Evolutionary conservation across 2,329 filamentous ascomycete genomes (phyloP).

Genomic region (Claviceps spartinae): DNA sequence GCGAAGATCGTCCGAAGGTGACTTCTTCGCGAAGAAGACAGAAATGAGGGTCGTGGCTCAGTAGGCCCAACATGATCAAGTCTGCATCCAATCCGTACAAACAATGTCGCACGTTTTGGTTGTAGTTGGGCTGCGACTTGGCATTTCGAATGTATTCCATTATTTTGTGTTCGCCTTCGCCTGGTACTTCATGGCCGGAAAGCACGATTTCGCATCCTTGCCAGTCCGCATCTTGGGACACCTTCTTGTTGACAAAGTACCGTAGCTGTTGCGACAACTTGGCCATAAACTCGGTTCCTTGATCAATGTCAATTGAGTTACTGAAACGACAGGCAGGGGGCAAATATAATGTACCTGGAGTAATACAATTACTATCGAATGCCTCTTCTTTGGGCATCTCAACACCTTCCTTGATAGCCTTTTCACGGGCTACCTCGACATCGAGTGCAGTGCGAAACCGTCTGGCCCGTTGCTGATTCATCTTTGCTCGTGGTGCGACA

Average conservation of each 20-base stretch:
- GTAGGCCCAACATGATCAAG: constrained; percentile 92
- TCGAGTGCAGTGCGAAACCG: constrained; percentile 92
- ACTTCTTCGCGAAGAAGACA: constrained; percentile 94
- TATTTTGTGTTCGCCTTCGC: constrained; percentile 98
- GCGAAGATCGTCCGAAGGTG: constrained; percentile 80
- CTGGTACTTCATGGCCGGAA: constrained; percentile 93
- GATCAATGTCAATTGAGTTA: constrained; percentile 7
- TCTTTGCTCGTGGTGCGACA: constrained; percentile 93
- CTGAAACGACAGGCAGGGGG: no score
- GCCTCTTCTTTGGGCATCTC: constrained; percentile 91
- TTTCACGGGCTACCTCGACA: constrained; percentile 77
- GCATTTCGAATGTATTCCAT: constrained; percentile 99
- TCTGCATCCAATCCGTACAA: constrained; percentile 95
- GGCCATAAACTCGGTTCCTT: constrained; percentile 86
- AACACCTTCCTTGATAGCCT: constrained; percentile 76
- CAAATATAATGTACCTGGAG: constrained; percentile 46
- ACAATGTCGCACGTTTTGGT: constrained; percentile 89
- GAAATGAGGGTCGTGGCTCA: constrained; percentile 97
- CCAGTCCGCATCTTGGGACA: constrained; percentile 94
- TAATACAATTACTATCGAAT: constrained; percentile 99
- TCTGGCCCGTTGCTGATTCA: constrained; percentile 96
- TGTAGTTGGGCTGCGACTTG: constrained; percentile 87
- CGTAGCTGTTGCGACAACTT: constrained; percentile 87
- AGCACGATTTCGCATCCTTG: constrained; percentile 92
- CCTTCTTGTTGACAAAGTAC: constrained; percentile 98